phyloP scores from a whole-genome alignment of 2,329 filamentous ascomycete genomes.

The Aspergillus ochraceus region DNA sequence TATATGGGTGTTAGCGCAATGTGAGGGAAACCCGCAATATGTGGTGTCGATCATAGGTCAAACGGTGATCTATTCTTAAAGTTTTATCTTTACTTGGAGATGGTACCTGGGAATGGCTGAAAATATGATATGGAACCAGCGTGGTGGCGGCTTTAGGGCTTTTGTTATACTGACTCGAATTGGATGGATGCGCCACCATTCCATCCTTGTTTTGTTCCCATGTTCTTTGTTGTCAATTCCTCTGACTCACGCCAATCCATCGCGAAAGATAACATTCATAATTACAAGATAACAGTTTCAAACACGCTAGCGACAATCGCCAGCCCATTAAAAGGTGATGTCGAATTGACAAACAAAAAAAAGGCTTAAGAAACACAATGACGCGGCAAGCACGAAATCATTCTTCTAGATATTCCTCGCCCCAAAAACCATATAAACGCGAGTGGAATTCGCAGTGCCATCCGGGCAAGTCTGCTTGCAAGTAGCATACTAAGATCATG shows the following conservation, averaged over 20 bases:
- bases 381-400: no score
- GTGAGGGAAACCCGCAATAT: neutral
- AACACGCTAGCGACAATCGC: neutral
- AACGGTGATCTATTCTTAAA: constrained; percentile 6
- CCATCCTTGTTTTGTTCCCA: neutral
- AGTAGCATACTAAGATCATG: neutral
- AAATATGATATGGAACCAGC: no score
- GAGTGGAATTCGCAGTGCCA: neutral
- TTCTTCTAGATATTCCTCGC: neutral
- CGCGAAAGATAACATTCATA: neutral
- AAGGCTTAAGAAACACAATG: no score
- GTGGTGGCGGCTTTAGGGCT: neutral
- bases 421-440: neutral
- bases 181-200: neutral
- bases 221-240: neutral
- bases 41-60: neutral
- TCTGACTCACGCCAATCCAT: neutral
- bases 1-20: constrained; percentile 19
- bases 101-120: neutral
- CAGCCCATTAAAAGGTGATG: no score
- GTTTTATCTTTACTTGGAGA: constrained; percentile 6
- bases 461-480: neutral
- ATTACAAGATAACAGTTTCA: neutral
- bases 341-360: no score
- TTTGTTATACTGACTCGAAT: neutral